These are phyloP conservation scores for Fraxinus latifolia DNA, from an alignment of 305 asterid genomes.

Conservation along the genomic window DNA sequence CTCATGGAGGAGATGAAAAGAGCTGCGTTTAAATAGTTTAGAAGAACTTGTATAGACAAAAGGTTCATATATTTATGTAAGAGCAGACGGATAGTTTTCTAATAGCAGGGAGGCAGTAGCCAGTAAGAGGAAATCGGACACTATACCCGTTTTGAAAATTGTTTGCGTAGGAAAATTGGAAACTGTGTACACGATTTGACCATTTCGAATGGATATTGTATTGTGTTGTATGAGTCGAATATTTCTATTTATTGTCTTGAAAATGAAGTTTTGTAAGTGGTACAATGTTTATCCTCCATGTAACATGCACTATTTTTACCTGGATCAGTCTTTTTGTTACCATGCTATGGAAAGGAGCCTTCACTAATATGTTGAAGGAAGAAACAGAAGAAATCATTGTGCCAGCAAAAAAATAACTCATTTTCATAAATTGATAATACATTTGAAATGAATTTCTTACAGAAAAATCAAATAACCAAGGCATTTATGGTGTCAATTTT, in stretches of 20 bases:
- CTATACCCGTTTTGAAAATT: background rate
- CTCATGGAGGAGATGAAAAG: background rate
- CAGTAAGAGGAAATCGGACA: background rate
- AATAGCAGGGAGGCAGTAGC: conserved; percentile 6
- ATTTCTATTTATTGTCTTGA: background rate
- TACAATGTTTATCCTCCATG: background rate
- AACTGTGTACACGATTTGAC: background rate
- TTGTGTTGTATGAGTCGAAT: background rate
- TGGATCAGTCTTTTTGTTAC: background rate
- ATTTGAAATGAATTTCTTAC: conserved; percentile 29
- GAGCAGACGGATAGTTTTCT: background rate
- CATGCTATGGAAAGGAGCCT: background rate
- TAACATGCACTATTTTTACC: background rate
- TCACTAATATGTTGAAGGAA: background rate
- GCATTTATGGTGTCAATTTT: conserved; percentile 9
- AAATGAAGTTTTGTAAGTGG: background rate
- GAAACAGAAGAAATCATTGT: background rate
- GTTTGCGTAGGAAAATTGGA: background rate
- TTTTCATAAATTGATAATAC: conserved; percentile 6
- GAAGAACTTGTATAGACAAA: conserved; percentile 22
- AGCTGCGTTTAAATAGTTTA: background rate
- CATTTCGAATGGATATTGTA: background rate
- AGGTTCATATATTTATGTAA: conserved; percentile 17
- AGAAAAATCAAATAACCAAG: conserved; percentile 35
- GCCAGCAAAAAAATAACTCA: background rate